Base-by-base conservation (phyloP, 2,329 filamentous ascomycete species). In the Metarhizium brunneum region DNA sequence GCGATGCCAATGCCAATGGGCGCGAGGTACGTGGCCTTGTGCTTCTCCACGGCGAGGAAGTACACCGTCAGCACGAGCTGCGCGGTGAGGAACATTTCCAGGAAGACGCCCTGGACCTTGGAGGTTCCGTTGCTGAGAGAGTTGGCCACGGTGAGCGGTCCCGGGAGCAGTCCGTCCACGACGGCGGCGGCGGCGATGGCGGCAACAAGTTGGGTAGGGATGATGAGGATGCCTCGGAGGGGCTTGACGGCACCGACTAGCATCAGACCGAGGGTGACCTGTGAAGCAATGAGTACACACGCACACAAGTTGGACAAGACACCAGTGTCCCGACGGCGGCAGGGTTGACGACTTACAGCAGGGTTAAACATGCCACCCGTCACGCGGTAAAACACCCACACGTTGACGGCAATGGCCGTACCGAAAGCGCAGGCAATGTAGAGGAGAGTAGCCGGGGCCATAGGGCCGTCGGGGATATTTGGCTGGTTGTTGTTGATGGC, bases 31-130 rank as follows among this genome's bases (percentile, higher is more conserved):
- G 87, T 90, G 2, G 82, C 82, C 48, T 84, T 83, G 67, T 90
- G 86, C 71, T 90, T 90, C 66, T 89, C 85, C 4, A 83, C 81
- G 0, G 85, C 86, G 48, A 89, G 75, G 80, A 89, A 86, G 66
- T 84, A 81, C 35, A 87, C 81, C 2, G 83, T 79, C 54, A 87
- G 73, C 7, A 86, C 78, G 10, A 88, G 73, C 64, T 85, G 76
- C 0, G 81, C 73, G 0, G 84, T 87, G 42, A 86, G 73, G 62
- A 87, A 84, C 71, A 84, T 79, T 67, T 87, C 85, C 50, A 87
- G 78, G 64, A 87, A 86, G 45, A 87, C 71, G 6, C 84, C 85
- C 57, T 82, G 83, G 0, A 73, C 73, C 10, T 76, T 71, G 56
- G 71, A 79, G 4, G 79, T 73, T 13, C 76, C 77, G 11, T 73